These are phyloP conservation scores for Globisporangium okanoganense DNA, from an alignment of 352 stramenopile species.

Conservation along the genomic window DNA sequence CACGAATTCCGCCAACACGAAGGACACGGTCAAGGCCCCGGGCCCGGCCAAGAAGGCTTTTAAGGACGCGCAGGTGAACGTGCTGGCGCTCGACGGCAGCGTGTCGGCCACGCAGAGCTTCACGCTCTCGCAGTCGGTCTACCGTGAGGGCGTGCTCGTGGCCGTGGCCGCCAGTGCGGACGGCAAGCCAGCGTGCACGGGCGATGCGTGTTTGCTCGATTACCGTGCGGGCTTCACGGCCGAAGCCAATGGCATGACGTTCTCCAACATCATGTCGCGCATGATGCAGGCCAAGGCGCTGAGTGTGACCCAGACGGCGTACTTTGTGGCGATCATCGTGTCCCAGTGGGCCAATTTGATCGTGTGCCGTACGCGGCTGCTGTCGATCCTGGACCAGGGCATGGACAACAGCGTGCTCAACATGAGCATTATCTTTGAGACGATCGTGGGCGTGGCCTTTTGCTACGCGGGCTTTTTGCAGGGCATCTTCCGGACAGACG, in stretches of 20 bases:
- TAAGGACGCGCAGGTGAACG: constrained; percentile 13
- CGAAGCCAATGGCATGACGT: constrained; percentile 21
- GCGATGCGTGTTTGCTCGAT: constrained; percentile 39
- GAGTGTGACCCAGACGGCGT: constrained; percentile 74
- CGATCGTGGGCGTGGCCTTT: constrained; percentile 64
- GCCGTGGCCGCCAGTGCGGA: constrained; percentile 11
- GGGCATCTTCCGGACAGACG: constrained; percentile 63
- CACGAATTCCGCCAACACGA: constrained; percentile 17
- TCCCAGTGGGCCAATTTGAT: constrained; percentile 84
- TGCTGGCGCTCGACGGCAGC: constrained; percentile 18
- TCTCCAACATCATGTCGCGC: constrained; percentile 72
- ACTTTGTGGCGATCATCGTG: constrained; percentile 75
- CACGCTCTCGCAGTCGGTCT: constrained; percentile 15
- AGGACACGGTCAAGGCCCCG: constrained; percentile 22
- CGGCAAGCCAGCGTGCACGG: constrained; percentile 18
- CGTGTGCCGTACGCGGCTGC: constrained; percentile 83
- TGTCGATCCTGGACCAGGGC: constrained; percentile 81
- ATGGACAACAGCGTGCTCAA: constrained; percentile 88
- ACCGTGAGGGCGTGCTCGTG: constrained; percentile 16
- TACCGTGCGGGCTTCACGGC: constrained; percentile 37
- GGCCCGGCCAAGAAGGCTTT: constrained; percentile 21
- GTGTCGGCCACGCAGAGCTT: constrained; percentile 22
- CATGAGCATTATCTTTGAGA: constrained; percentile 87
- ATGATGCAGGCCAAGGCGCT: constrained; percentile 72
- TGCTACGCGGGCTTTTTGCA: constrained; percentile 75